Base-by-base conservation (phyloP, 345 rosid species). In the Raphanus raphanistrum region DNA sequence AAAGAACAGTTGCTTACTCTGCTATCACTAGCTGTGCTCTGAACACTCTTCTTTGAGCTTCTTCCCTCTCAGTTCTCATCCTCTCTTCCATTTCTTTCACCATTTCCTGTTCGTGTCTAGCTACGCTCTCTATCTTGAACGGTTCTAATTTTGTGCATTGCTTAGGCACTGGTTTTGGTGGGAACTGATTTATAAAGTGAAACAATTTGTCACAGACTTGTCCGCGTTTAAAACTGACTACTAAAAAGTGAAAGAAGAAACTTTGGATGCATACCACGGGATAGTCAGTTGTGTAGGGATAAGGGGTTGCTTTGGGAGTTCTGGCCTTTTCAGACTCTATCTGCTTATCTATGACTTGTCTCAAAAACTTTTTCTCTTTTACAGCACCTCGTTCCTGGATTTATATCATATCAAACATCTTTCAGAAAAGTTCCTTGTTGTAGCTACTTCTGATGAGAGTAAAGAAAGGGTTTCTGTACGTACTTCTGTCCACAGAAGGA, bases 251-350 rank as follows among this genome's bases (percentile, higher is more conserved):
- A 61, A 61, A 29, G 65, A 61, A 62, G 38, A 62, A 62, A 29
- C 38, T 62, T 62, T 62, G 38, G 66, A 29, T 31, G 38, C 65
- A 13, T 29, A 61, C 65, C 65, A 61, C 38, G 2, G 65, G 65
- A 61, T 13, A 93, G 68, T 93, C 94, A 6, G 97, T 93, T 15
- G 97, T 88, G 69, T 88, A 93, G 8, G 97, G 97, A 79, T 91
- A 90, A 66, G 98, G 96, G 21, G 63, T 85, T 36, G 96, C 92
- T 83, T 82, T 90, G 38, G 38, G 41, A 29, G 41, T 62, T 62
- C 21, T 62, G 38, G n/a, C 4, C 5, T 31, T 62, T 62, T 62
- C 66, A 62, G 41, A 10, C 11, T 62, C 66, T 62, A 31, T 31
- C 41, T 7, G 38, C 17, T 13, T 29, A 29, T 61, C 10, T 3